These are phyloP conservation scores for Ganoderma lucidum DNA, from an alignment of 1,284 basidiomycete species.

Conservation along the genomic window DNA sequence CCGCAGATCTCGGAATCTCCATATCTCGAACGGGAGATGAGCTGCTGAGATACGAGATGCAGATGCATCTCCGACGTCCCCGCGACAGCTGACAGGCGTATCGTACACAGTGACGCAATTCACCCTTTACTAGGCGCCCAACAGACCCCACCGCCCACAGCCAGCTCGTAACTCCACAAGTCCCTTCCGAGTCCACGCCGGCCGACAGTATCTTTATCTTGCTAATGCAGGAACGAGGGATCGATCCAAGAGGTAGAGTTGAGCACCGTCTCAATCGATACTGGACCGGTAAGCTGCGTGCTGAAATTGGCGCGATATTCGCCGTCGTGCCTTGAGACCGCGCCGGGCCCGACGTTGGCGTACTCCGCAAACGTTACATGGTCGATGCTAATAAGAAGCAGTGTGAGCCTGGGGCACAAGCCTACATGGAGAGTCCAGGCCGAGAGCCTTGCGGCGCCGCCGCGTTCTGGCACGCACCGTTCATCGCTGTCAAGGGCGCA, in stretches of 20 bases:
- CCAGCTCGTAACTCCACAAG: background rate
- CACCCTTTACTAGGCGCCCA: background rate
- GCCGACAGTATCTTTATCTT: too few relatives aligned
- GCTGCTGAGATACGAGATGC: constrained; percentile 1
- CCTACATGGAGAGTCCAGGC: background rate
- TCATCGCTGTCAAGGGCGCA: background rate
- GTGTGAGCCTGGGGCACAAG: background rate
- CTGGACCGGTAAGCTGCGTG: constrained; percentile 29
- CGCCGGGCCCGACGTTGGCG: constrained; percentile 33
- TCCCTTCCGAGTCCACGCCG: background rate
- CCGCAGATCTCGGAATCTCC: constrained; percentile 7
- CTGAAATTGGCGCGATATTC: constrained; percentile 35
- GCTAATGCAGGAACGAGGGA: constrained; percentile 26
- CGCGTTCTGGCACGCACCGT: constrained; percentile 10
- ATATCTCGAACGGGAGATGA: constrained; percentile 2
- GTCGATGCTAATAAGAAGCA: constrained; percentile 29
- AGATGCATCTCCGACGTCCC: constrained; percentile 11
- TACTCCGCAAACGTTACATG: constrained; percentile 36
- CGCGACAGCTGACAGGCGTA: constrained; percentile 14
- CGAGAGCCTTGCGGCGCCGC: background rate
- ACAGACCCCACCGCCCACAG: background rate
- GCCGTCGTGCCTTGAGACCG: constrained; percentile 18
- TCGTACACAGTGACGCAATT: constrained; percentile 18
- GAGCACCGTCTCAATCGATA: constrained; percentile 35
- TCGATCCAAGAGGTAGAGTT: constrained; percentile 36